phyloP scores from a whole-genome alignment of 2,329 filamentous ascomycete genomes.

The Arthrobotrys musiformis region DNA sequence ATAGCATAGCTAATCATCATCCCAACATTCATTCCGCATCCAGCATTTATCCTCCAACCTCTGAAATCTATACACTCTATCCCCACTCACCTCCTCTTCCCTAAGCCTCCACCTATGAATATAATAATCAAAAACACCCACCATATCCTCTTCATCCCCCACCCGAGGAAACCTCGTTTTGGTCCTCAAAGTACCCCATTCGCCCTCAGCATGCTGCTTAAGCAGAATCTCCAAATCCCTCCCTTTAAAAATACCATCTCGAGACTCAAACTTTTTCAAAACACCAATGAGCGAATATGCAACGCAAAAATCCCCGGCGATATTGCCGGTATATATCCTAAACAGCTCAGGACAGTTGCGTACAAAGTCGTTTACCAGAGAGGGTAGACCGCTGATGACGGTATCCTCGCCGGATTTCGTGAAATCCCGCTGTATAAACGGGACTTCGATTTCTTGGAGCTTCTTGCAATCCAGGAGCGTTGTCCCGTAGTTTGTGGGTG shows the following conservation, averaged over 20 bases:
- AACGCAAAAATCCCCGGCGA: not conserved
- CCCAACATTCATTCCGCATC: slow-evolving; percentile 2
- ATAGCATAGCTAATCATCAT: not conserved
- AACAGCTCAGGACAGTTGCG: not conserved
- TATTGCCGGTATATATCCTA: not conserved
- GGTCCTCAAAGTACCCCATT: not conserved
- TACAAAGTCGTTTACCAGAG: not conserved
- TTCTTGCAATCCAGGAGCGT: not conserved
- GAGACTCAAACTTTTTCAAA: not conserved
- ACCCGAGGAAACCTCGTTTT: not conserved
- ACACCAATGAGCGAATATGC: not conserved
- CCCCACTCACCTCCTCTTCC: not conserved
- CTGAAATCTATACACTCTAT: not conserved
- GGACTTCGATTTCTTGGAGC: not conserved
- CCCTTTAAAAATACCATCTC: not conserved
- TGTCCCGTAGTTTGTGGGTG: not conserved
- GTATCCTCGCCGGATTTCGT: not conserved
- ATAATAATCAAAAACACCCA: slow-evolving; percentile 1
- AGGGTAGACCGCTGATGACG: not conserved
- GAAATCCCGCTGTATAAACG: not conserved
- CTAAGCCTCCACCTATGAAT: not conserved
- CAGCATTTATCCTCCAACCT: not conserved
- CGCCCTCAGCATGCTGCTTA: not conserved
- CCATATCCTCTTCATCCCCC: not conserved
- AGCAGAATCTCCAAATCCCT: not conserved